These are phyloP conservation scores for Cercospora zeae-maydis DNA, from an alignment of 2,329 filamentous ascomycete species.

Conservation along the genomic window DNA sequence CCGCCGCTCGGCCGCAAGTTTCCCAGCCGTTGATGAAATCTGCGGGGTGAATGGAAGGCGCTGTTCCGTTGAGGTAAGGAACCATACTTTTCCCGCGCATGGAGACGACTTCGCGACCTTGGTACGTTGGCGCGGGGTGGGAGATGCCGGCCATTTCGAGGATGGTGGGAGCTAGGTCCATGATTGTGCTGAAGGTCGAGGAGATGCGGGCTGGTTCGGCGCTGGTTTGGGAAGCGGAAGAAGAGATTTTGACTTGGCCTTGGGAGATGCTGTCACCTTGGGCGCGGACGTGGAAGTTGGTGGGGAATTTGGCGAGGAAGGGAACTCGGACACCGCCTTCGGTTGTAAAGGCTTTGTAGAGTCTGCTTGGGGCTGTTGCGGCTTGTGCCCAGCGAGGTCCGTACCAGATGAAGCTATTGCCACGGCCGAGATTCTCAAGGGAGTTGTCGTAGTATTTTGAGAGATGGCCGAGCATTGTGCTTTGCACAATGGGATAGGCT, in stretches of 20 bases:
- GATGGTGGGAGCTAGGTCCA: constrained; percentile 44
- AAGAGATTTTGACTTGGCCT: constrained; percentile 45
- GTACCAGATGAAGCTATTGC: constrained; percentile 59
- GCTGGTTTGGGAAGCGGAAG: constrained; percentile 26
- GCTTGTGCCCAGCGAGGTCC: constrained; percentile 56
- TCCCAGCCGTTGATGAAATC: constrained; percentile 58
- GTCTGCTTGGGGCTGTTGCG: constrained; percentile 49
- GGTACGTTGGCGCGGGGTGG: constrained; percentile 54
- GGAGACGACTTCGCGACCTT: constrained; percentile 49
- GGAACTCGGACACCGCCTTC: constrained; percentile 54
- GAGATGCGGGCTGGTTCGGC: constrained; percentile 41
- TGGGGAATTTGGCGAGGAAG: constrained; percentile 45
- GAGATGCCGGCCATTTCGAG: constrained; percentile 48
- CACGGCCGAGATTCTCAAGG: constrained; percentile 57
- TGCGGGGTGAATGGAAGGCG: constrained; percentile 46
- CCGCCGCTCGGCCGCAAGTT: constrained; percentile 52
- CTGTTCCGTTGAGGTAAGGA: constrained; percentile 38
- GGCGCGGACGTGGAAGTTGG: constrained; percentile 16
- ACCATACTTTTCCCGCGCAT: constrained; percentile 52
- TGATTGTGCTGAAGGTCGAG: constrained; percentile 49
- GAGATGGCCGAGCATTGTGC: constrained; percentile 53
- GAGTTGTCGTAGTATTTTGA: constrained; percentile 57
- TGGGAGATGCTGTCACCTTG: constrained; percentile 38
- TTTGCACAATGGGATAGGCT: constrained; percentile 55
- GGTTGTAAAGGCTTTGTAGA: constrained; percentile 48